Evolutionary conservation across 306 rosid species (phyloP).

Genomic region (Hippophae tibetana): DNA sequence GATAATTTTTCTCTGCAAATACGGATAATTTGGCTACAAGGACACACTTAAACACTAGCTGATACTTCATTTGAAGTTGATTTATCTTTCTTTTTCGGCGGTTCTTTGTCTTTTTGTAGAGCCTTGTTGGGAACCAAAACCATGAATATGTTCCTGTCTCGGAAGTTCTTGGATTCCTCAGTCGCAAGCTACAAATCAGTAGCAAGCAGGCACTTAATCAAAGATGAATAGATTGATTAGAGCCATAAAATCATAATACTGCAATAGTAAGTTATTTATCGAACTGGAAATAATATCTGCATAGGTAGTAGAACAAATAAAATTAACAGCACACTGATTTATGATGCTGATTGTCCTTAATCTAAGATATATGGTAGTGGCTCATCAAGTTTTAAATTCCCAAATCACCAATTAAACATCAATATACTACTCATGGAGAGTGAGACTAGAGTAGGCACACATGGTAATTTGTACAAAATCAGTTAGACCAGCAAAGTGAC

Average conservation of each 20-base stretch:
- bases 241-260: background rate
- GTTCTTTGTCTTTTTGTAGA: slow-evolving; percentile 65
- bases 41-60: slow-evolving; percentile 40
- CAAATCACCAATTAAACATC: background rate
- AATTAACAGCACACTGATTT: background rate
- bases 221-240: background rate
- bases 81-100: slow-evolving; percentile 55
- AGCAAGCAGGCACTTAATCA: slow-evolving; percentile 18
- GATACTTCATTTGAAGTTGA: slow-evolving; percentile 58
- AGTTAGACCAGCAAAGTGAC: too few relatives aligned
- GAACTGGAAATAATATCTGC: background rate
- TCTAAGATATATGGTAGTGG: background rate
- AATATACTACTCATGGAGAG: too few relatives aligned
- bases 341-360: background rate
- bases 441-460: too few relatives aligned
- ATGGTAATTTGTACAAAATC: too few relatives aligned
- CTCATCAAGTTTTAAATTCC: background rate
- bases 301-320: background rate
- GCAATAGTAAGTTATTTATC: background rate
- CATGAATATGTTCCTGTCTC: slow-evolving; percentile 69
- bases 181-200: slow-evolving; percentile 62
- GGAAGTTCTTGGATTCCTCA: slow-evolving; percentile 76
- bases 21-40: slow-evolving; percentile 18
- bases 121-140: slow-evolving; percentile 77
- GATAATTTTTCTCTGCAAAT: slow-evolving; percentile 24